phyloP scores from a whole-genome alignment of 371 early-diverging fungal species.

The Polyrhizophydium stewartii region DNA sequence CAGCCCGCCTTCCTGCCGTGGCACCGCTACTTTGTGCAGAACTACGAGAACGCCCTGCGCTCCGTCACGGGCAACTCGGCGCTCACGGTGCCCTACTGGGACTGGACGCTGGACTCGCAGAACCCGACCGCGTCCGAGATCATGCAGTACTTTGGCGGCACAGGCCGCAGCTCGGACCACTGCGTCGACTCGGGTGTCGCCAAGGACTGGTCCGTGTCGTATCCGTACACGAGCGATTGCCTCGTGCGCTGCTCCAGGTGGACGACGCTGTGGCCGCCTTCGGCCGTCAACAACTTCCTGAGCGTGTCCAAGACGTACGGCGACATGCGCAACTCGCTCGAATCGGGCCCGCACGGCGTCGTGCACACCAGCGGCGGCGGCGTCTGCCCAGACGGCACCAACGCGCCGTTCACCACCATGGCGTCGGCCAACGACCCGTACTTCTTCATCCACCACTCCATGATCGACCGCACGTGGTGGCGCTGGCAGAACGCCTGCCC shows the following conservation, averaged over 20 bases:
- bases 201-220: not conserved
- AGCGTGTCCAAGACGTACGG: conserved; percentile 4
- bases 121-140: conserved; percentile 11
- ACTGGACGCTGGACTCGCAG: conserved; percentile 28
- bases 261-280: not conserved
- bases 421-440: conserved; percentile 41
- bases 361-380: conserved; percentile 28
- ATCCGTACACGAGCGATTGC: not conserved
- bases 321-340: conserved; percentile 12
- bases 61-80: not conserved
- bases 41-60: conserved; percentile 15
- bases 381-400: conserved; percentile 20
- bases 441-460: conserved; percentile 52
- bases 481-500: conserved; percentile 28
- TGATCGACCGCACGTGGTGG: conserved; percentile 48
- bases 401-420: not conserved
- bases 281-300: not conserved
- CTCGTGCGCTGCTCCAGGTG: not conserved
- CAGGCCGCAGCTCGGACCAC: not conserved
- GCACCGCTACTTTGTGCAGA: conserved; percentile 19
- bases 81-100: conserved; percentile 24
- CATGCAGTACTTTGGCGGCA: conserved; percentile 10
- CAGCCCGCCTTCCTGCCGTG: conserved; percentile 25
- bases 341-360: conserved; percentile 18
- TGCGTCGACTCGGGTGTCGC: conserved; percentile 4